Evolutionary conservation across 2,329 filamentous ascomycete species (phyloP).

Genomic region (Alternaria triticimaculans): DNA sequence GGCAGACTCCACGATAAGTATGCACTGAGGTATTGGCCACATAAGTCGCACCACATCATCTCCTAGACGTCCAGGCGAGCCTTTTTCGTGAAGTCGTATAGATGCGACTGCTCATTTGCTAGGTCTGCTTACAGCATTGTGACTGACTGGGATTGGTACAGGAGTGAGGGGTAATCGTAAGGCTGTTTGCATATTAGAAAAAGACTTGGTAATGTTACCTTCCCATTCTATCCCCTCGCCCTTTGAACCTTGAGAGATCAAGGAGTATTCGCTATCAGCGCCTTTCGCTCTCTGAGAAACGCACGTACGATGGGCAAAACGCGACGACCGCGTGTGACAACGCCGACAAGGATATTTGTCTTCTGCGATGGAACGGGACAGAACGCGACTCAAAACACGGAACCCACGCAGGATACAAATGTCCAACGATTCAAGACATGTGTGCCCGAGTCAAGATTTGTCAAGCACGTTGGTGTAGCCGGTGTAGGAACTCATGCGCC

Average conservation of each 20-base stretch:
- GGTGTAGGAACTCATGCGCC: background rate
- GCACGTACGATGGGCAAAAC: too few species aligned
- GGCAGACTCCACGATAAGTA: background rate
- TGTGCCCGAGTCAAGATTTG: rapidly evolving
- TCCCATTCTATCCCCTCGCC: background rate
- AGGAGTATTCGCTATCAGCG: too few species aligned
- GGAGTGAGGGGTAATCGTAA: background rate
- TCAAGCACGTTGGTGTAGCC: too few species aligned
- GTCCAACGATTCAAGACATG: background rate
- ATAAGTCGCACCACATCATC: background rate
- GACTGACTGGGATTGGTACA: background rate
- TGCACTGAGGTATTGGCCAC: background rate
- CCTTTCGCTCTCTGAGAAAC: too few species aligned
- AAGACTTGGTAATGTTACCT: background rate
- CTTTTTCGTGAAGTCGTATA: background rate
- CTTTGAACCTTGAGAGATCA: too few species aligned
- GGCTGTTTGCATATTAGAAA: rapidly evolving
- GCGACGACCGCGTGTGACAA: rapidly evolving
- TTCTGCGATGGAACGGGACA: background rate
- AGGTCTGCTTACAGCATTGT: background rate
- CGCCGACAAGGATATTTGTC: background rate
- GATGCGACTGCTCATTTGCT: background rate
- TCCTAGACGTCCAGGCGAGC: background rate
- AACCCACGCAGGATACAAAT: background rate
- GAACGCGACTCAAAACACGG: rapidly evolving